These are phyloP conservation scores for Pholiota microspora DNA, from an alignment of 768 basidiomycete species.

Conservation along the genomic window DNA sequence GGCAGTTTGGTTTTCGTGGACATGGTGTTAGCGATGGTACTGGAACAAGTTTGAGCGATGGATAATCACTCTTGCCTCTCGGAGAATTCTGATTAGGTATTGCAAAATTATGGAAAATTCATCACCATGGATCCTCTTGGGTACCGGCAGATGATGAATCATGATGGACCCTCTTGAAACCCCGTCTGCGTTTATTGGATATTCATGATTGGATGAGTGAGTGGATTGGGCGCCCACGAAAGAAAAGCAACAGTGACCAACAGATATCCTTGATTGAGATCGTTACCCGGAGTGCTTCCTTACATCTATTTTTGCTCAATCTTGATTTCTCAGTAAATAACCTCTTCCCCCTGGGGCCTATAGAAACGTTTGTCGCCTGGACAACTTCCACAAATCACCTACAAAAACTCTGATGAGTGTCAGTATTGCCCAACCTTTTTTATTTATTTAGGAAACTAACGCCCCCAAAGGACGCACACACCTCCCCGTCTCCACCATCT, in stretches of 20 bases:
- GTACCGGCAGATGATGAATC: background rate
- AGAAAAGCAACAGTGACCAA: background rate
- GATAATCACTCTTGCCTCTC: no score
- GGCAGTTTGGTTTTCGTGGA: slow-evolving; percentile 31
- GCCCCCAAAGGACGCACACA: background rate
- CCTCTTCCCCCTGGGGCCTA: background rate
- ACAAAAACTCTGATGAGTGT: slow-evolving; percentile 3
- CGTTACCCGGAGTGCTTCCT: slow-evolving; percentile 8
- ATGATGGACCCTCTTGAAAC: background rate
- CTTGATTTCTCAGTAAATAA: background rate
- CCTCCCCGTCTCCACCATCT: background rate
- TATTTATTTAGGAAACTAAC: slow-evolving; percentile 1
- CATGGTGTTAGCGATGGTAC: slow-evolving; percentile 17
- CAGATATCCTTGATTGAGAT: background rate
- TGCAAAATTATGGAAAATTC: background rate
- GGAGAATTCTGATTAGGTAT: no score
- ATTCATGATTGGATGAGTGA: background rate
- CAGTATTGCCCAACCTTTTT: background rate
- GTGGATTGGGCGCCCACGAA: background rate
- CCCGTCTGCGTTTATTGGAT: background rate
- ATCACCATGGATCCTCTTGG: slow-evolving; percentile 2
- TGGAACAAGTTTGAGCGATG: slow-evolving; percentile 9
- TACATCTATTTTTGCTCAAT: slow-evolving; percentile 6
- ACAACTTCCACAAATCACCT: slow-evolving; percentile 7
- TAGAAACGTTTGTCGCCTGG: slow-evolving; percentile 10